Evolutionary conservation across 495 filamentous ascomycete species (phyloP).

Genomic region (Parathielavia hyrcaniae): DNA sequence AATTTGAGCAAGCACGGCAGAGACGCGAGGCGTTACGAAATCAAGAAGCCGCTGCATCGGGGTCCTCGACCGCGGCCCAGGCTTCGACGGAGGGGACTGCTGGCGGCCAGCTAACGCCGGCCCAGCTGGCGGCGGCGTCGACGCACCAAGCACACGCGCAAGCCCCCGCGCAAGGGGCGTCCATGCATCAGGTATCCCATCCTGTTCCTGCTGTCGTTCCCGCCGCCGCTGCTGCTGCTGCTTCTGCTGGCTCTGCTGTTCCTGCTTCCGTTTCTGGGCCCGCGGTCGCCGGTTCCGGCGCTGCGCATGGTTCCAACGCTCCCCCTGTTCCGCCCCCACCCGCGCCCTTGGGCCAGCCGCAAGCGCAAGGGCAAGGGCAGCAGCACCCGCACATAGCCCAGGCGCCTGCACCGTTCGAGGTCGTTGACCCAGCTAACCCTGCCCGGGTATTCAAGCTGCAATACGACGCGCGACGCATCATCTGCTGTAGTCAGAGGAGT

Average conservation of each 20-base stretch:
- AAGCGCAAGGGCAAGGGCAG: conserved; percentile 7
- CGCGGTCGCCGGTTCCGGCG: neutral
- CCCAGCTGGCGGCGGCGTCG: conserved; percentile 12
- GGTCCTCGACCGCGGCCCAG: neutral
- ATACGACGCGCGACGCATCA: conserved; percentile 88
- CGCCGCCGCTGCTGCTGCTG: conserved; percentile 11
- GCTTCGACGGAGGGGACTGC: neutral
- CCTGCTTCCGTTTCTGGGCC: neutral
- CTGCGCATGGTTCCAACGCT: neutral
- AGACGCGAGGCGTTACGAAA: conserved; percentile 26
- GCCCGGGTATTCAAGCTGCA: conserved; percentile 94
- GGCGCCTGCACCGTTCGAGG: conserved; percentile 24
- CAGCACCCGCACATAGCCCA: conserved; percentile 21
- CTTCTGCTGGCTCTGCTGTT: neutral
- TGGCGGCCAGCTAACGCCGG: neutral
- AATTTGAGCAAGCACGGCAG: conserved; percentile 37
- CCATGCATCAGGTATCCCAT: conserved; percentile 27
- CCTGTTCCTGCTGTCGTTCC: conserved; percentile 13
- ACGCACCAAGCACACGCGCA: conserved; percentile 26
- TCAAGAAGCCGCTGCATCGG: conserved; percentile 13
- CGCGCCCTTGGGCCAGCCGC: neutral
- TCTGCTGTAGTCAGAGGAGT: conserved; percentile 85
- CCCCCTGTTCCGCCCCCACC: neutral
- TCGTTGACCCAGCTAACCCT: conserved; percentile 42
- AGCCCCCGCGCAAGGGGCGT: conserved; percentile 12